phyloP scores from a whole-genome alignment of 202 grass and related monocot species.

The Schoenoplectus triqueter region DNA sequence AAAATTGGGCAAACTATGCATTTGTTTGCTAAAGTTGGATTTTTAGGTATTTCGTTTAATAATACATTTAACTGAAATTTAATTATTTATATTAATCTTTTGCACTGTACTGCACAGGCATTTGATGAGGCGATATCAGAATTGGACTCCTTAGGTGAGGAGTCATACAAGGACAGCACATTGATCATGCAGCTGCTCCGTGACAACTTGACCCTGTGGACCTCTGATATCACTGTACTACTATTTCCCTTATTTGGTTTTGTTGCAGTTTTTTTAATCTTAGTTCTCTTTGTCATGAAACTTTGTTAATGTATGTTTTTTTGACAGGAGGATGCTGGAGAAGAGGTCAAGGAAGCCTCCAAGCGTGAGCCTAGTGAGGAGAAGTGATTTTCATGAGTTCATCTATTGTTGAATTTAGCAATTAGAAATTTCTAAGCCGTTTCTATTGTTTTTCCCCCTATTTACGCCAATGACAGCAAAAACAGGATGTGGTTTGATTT shows the following conservation, averaged over 20 bases:
- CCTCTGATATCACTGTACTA: slow-evolving; percentile 78
- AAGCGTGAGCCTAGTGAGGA: slow-evolving; percentile 57
- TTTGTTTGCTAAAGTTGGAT: background rate
- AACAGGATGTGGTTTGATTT: slow-evolving; percentile 28
- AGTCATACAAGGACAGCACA: slow-evolving; percentile 95
- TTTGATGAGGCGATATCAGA: slow-evolving; percentile 95
- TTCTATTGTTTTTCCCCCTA: background rate
- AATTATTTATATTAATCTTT: slow-evolving; percentile 23
- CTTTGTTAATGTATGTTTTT: slow-evolving; percentile 12
- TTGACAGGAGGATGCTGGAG: slow-evolving; percentile 61
- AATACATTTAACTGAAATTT: slow-evolving; percentile 5
- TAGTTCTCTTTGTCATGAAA: background rate
- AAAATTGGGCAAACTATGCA: background rate
- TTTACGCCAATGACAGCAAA: slow-evolving; percentile 15
- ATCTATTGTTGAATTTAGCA: slow-evolving; percentile 34
- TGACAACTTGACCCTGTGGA: slow-evolving; percentile 95
- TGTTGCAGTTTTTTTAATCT: background rate
- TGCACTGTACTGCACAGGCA: slow-evolving; percentile 48
- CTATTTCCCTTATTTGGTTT: background rate
- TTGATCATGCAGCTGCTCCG: slow-evolving; percentile 96
- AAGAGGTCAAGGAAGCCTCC: slow-evolving; percentile 62
- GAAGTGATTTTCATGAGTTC: slow-evolving; percentile 45
- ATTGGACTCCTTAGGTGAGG: slow-evolving; percentile 78
- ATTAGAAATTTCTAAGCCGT: slow-evolving; percentile 39
- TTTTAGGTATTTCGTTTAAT: background rate